Evolutionary conservation across 2,329 filamentous ascomycete species (phyloP).

Genomic region (Alternaria burnsii): DNA sequence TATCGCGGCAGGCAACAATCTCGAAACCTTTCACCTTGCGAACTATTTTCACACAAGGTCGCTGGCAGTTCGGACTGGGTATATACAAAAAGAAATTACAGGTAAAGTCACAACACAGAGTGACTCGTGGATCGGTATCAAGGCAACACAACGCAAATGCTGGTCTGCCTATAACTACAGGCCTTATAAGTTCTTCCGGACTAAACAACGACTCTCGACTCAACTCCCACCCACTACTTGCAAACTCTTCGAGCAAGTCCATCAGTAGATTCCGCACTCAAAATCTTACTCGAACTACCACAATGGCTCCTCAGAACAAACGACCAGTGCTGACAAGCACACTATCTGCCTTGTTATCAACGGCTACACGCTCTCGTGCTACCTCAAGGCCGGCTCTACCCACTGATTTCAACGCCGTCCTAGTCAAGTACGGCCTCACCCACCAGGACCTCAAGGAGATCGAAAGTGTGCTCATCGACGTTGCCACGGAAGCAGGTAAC

Average conservation of each 20-base stretch:
- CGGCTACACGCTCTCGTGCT: constrained; percentile 1
- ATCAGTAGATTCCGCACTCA: background rate
- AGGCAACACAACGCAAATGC: background rate
- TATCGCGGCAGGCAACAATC: background rate
- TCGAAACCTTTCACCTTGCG: background rate
- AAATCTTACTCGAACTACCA: background rate
- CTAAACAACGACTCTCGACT: background rate
- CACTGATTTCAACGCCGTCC: constrained; percentile 21
- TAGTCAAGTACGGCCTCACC: constrained; percentile 31
- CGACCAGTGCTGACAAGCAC: background rate
- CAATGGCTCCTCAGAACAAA: background rate
- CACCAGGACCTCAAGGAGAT: constrained; percentile 22
- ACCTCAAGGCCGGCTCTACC: constrained; percentile 12
- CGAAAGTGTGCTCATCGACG: constrained; percentile 28
- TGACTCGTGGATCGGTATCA: background rate
- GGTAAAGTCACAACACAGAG: background rate
- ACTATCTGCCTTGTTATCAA: background rate
- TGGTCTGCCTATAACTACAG: background rate
- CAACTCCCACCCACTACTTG: background rate
- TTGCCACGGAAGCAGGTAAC: constrained; percentile 41
- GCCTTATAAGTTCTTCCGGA: background rate
- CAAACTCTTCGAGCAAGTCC: background rate
- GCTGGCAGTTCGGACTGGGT: background rate
- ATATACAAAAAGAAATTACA: background rate
- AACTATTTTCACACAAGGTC: background rate